Percentiles rank a stretch among this genome's conserved stretches.
phyloP scores from a whole-genome alignment of 1,139 yeast genomes.

The Yamadazyma jaroonii region DNA sequence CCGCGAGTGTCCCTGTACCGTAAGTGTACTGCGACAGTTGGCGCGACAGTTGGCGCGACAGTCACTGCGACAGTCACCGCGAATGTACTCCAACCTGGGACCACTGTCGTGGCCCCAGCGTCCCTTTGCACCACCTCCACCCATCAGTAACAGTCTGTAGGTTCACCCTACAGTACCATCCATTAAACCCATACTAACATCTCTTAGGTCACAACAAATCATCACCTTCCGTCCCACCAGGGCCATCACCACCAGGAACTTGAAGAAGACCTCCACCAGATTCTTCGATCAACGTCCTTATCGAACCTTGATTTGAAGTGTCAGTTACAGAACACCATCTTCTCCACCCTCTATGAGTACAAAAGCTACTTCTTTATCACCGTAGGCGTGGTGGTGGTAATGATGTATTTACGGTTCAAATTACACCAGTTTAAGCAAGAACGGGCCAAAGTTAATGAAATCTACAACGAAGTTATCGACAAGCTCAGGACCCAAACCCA shows the following conservation, averaged over 20 bases:
- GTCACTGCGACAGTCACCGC: no score
- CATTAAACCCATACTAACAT: conserved; percentile 8
- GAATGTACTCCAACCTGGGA: no score
- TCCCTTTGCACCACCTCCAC: no score
- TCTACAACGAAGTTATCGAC: conserved; percentile 43
- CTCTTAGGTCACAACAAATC: conserved; percentile 32
- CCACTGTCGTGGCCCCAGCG: no score
- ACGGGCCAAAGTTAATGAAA: conserved; percentile 28
- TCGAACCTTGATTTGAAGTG: conserved; percentile 63
- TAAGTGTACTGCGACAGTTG: no score
- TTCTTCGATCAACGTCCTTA: conserved; percentile 74
- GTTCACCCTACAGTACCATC: no score
- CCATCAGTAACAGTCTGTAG: no score
- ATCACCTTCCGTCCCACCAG: conserved; percentile 22
- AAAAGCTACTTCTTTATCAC: conserved; percentile 33
- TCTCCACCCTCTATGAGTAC: conserved; percentile 46
- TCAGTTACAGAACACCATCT: conserved; percentile 53
- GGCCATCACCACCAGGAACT: conserved; percentile 24
- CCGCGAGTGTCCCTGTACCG: no score
- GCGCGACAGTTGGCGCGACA: no score
- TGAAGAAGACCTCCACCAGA: conserved; percentile 37
- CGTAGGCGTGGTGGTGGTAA: conserved; percentile 18
- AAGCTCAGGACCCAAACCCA: conserved; percentile 41
- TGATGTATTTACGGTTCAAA: conserved; percentile 28
- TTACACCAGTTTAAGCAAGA: conserved; percentile 30